phyloP scores from a whole-genome alignment of 441 rosid genomes.

The Geranium incanum region DNA sequence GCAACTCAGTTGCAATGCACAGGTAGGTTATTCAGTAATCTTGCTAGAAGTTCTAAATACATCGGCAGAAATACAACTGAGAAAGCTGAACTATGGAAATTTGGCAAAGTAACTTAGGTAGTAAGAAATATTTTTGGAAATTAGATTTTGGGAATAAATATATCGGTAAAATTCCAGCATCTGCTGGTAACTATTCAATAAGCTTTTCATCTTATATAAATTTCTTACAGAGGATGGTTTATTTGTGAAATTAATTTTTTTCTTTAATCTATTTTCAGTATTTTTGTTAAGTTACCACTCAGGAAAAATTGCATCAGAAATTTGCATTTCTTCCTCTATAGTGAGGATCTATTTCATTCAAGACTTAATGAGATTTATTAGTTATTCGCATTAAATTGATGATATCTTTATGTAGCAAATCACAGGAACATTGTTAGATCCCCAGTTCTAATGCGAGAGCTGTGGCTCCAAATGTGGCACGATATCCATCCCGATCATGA shows the following conservation, averaged over 20 bases:
- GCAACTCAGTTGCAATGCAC: conserved; percentile 6
- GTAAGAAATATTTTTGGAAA: neutral
- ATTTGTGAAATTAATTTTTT: neutral
- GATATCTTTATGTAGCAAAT: conserved; percentile 56
- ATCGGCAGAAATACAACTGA: neutral
- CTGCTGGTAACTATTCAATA: neutral
- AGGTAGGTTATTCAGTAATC: neutral
- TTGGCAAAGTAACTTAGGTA: neutral
- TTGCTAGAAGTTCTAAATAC: neutral
- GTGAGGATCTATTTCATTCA: neutral
- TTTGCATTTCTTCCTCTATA: neutral
- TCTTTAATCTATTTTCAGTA: neutral
- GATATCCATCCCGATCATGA: conserved; percentile 49
- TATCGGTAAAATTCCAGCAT: conserved; percentile 6
- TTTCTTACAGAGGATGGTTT: neutral
- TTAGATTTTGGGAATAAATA: neutral
- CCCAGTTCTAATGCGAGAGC: conserved; percentile 84
- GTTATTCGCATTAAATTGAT: conserved; percentile 21
- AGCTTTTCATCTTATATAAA: neutral
- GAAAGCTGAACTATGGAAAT: neutral
- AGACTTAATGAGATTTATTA: conserved; percentile 5
- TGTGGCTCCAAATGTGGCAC: conserved; percentile 99
- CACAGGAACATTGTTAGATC: conserved; percentile 93
- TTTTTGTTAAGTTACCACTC: neutral
- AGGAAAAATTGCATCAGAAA: neutral